Evolutionary conservation across 2,329 filamentous ascomycete species (phyloP), one percentile per base, ranked within the genome.

Genomic region (Penicillium brasilianum): DNA sequence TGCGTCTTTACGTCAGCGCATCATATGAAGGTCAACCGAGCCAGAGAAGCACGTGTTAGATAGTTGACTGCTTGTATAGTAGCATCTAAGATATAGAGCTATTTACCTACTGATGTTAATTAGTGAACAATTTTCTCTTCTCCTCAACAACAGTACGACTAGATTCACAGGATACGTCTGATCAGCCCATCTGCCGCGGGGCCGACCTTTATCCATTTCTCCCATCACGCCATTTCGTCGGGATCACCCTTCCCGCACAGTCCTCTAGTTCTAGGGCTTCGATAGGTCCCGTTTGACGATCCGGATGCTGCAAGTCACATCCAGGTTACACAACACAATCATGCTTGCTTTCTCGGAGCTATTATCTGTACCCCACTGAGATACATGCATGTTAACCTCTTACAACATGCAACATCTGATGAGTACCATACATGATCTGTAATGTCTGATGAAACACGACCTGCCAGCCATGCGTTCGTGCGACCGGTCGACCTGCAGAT

Each of bases 221-320:
- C n/a, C 57, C 54, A 62, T 66, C 66, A 68, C 59, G 64, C 62
- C 67, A 68, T 68, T 49, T 56, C 62, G 13, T 66, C 62, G 64
- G 66, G 63, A 69, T 68, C 64, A 48, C 43, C 62, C 56, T 55
- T 62, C 57, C 60, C 62, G 65, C 57, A 61, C 30, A 46, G 16
- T 48, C 37, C 36, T 9, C 32, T 28, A 28, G 25, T 28, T 34
- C 32, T 34, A 34, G 32, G 32, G 32, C 32, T 8, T 28, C 60
- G 62, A 65, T 66, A 53, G 34, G 58, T 59, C 53, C 56, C 36
- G 34, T 59, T 62, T 22, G 58, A 57, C 36, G 58, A 65, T 65
- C 62, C 50, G 44, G 30, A 28, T 16, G 18, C 63, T 62, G 60
- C 62, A 62, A 41, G 62, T 60, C 66, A 68, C 66, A 68, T 64